Evolutionary conservation across 176 grass and related monocot genomes (phyloP), one percentile per base, ranked within the genome.

Genomic region (Rhynchospora breviuscula): DNA sequence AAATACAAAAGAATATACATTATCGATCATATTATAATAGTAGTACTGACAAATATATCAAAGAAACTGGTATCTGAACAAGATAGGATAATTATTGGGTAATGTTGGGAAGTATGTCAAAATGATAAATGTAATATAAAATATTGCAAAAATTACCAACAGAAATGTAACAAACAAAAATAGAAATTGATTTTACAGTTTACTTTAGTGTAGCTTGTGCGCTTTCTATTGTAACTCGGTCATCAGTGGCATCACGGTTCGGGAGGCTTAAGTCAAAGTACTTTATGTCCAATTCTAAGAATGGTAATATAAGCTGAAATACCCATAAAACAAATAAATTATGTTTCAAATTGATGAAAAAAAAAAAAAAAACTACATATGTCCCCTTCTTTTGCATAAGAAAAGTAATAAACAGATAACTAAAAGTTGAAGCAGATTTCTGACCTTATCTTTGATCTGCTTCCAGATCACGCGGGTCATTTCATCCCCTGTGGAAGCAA

Each of bases 371-470:
- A 2, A 78, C 4, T 3, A 8, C 66, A 25, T 47, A 40, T 51
- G 13, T 47, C 29, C 22, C 22, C 11, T 23, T 26, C 10, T 53
- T 7, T 60, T 78, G 10, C 56, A 43, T 60, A 45, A n/a, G 18
- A 84, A 70, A 23, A 62, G 62, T 2, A 23, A 19, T 54, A 71
- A 64, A 21, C 63, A 35, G 10, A 63, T 78, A 0, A 56, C 7
- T 56, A 72, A 51, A 15, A 68, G 63, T 15, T 60, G 67, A 48
- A 63, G 48, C 13, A 69, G 22, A 46, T 69, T 61, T 44, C 25
- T 74, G 62, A 97, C 94, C 92, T 97, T 97, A 54, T 97, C 92
- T 90, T 97, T 97, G 72, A 97, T 97, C 57, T 84, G 89, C 86
- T 92, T 90, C 94, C 94, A 97, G 80, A 97, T 91, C 22, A 97